Base-by-base conservation (phyloP, 225 moss, liverwort and hornwort genomes). In the Asterella californica region DNA sequence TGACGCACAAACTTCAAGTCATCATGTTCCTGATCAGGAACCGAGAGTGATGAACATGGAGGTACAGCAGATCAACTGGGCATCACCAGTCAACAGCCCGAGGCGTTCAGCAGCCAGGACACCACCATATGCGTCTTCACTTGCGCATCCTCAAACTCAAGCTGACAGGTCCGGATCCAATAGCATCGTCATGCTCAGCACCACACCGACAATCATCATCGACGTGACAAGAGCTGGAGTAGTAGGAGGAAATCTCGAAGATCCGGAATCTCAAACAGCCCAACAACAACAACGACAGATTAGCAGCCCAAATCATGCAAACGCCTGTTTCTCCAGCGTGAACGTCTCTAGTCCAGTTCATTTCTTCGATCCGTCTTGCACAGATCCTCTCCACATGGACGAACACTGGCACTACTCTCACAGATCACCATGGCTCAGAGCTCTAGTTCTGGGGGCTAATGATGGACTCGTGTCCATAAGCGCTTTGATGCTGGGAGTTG, bases 321-420 rank as follows among this genome's bases (percentile, higher is more conserved):
- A 53, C 9, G 18, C 2, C 37, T 15, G 47, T 27, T 27, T 62
- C 11, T 14, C 77, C 42, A 68, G 14, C 27, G 11, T 59, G 2
- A 68, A 27, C 27, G 11, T 59, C 2, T 76, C 60, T n/a, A 75
- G 32, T 53, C 8, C 45, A 32, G 34, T 34, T 18, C 49, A 70
- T 6, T 24, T 21, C 5, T 47, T 49, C 33, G 49, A 68, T 5
- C 52, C 30, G 34, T 50, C 78, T 45, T 67, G 50, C 74, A 36
- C 67, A 24, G 80, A 80, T n/a, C 45, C 72, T 42, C 55, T 60
- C 33, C 72, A 29, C 21, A 33, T 54, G 5, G 80, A 60, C 37
- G 85, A n/a, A 0, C 87, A 88, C 50, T 88, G 87, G 87, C 89
- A 89, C 72, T 89, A 89, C 74, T 84, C 84, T 32, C 89, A 86